Base-by-base conservation (phyloP, 805 yeast species). In the Hanseniaspora mollemarum region DNA sequence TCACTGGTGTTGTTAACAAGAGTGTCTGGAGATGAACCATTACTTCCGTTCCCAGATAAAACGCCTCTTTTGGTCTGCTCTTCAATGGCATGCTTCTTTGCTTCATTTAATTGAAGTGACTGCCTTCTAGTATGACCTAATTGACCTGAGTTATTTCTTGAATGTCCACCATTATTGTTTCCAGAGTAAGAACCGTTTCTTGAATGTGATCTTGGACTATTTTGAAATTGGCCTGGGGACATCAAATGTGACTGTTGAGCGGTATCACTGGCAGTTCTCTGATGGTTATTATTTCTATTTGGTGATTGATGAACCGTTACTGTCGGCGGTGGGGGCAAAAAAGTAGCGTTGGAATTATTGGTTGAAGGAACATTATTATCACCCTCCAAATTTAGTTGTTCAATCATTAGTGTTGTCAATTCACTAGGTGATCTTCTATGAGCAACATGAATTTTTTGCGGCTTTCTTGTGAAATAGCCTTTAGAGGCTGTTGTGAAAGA, bases 391-490 rank as follows among this genome's bases (percentile, higher is more conserved):
- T 71, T 80, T 63, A 83, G 78, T 62, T 84, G 94, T 67, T 90
- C 97, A 60, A 86, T 73, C 95, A 90, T 90, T 56, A 90, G 71
- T 51, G 83, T 83, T 2, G 97, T 90, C 63, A 92, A 72, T 64
- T 92, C 98, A 58, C 88, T 79, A n/a, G 96, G 96, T 2, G 96
- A 83, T 54, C 95, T 76, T 61, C 97, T 77, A 61, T 92, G 97
- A n/a, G 97, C 97, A 56, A 90, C 87, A 67, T 87, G 94, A 54
- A 92, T 72, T 54, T 77, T 78, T 57, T 75, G 75, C 36, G 83
- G 81, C 51, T 65, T 65, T 54, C 70, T 70, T 6, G 49, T 51
- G 22, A 44, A 44, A 16, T 43, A 44, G 3, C 53, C 53, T 29
- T 39, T 51, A 3, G 53, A 41, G 8, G 53, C 49, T 19, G 49